These are phyloP conservation scores for Boletus tomentosulus DNA, from an alignment of 768 basidiomycete species.

Conservation along the genomic window DNA sequence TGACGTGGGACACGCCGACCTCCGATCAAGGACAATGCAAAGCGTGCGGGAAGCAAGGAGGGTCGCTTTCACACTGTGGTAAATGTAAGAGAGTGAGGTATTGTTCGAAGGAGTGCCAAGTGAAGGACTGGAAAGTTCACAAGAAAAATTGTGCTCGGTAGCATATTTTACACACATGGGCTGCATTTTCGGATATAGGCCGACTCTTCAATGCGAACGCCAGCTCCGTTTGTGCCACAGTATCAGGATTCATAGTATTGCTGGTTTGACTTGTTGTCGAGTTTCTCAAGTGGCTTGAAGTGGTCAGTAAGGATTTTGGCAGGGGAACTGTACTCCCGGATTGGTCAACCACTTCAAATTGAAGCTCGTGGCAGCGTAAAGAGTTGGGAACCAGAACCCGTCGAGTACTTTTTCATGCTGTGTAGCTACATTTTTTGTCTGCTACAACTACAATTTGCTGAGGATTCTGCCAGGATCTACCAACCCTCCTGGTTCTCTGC, in stretches of 20 bases:
- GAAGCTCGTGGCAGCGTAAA: too few relatives aligned
- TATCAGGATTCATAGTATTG: background rate
- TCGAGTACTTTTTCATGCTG: too few relatives aligned
- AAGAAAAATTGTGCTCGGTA: conserved; percentile 32
- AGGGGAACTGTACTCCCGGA: too few relatives aligned
- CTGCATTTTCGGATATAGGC: too few relatives aligned
- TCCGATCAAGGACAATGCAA: conserved; percentile 10
- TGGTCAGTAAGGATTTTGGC: too few relatives aligned
- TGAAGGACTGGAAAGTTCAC: conserved; percentile 44
- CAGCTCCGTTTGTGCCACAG: background rate
- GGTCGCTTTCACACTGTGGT: conserved; percentile 29
- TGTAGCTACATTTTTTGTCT: too few relatives aligned
- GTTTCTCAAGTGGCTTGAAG: too few relatives aligned
- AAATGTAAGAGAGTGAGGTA: conserved; percentile 39
- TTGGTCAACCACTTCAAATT: too few relatives aligned
- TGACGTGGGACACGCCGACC: background rate
- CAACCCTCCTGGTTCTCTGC: too few relatives aligned
- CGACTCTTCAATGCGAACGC: background rate
- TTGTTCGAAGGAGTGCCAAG: conserved; percentile 45
- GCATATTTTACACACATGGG: background rate
- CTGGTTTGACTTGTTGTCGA: background rate
- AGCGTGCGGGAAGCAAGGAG: conserved; percentile 19
- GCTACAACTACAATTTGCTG: too few relatives aligned
- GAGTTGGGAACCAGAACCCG: too few relatives aligned
- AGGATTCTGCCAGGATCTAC: too few relatives aligned